These are phyloP conservation scores for Trichophyton mentagrophytes DNA, from an alignment of 2,329 filamentous ascomycete genomes.

Conservation along the genomic window DNA sequence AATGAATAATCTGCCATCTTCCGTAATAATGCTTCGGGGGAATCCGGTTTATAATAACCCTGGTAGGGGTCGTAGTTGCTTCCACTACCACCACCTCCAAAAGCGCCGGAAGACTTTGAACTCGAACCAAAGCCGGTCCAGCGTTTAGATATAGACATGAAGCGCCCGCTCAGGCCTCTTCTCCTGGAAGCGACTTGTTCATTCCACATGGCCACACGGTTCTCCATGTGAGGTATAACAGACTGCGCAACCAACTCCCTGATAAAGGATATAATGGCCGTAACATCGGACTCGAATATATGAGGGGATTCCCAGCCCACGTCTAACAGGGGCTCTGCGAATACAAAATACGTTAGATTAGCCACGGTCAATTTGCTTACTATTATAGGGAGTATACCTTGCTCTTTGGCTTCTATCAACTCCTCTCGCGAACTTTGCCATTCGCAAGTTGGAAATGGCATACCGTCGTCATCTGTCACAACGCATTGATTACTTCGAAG, in stretches of 20 bases:
- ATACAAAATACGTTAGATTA: background rate
- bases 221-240: slow-evolving; percentile 91
- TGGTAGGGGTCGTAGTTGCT: slow-evolving; percentile 63
- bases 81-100: slow-evolving; percentile 30
- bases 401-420: slow-evolving; percentile 56
- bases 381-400: slow-evolving; percentile 32
- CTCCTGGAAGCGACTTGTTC: slow-evolving; percentile 88
- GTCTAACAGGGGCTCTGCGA: slow-evolving; percentile 12
- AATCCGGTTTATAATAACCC: slow-evolving; percentile 73
- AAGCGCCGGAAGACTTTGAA: slow-evolving; percentile 47
- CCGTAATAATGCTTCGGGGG: slow-evolving; percentile 80
- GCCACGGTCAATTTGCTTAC: slow-evolving; percentile 4
- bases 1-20: slow-evolving; percentile 92
- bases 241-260: slow-evolving; percentile 93
- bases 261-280: slow-evolving; percentile 75
- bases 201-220: slow-evolving; percentile 83
- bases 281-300: slow-evolving; percentile 85
- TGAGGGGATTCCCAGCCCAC: slow-evolving; percentile 32
- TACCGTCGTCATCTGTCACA: slow-evolving; percentile 81
- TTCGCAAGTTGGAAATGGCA: slow-evolving; percentile 65
- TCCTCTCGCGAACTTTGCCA: slow-evolving; percentile 87
- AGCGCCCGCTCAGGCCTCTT: slow-evolving; percentile 78
- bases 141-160: slow-evolving; percentile 84
- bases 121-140: slow-evolving; percentile 69
- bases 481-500: slow-evolving; percentile 74